phyloP scores from a whole-genome alignment of 768 basidiomycete species.

The Hydnum rufescens region DNA sequence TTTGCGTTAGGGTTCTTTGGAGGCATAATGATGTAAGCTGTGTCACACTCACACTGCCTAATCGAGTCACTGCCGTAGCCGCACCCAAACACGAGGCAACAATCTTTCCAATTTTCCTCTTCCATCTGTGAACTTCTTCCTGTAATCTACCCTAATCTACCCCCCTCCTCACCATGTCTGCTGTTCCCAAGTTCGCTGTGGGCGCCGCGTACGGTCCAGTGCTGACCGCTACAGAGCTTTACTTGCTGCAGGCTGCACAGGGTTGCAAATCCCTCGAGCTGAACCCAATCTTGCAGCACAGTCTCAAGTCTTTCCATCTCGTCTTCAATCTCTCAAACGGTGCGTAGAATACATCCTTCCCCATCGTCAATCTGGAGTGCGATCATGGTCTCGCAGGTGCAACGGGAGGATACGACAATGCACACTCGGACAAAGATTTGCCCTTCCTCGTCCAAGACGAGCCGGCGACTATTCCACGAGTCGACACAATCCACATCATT shows the following conservation, averaged over 20 bases:
- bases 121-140: neutral
- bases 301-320: constrained; percentile 33
- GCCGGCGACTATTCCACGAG: constrained; percentile 10
- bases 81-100: too few relatives aligned
- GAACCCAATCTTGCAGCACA: constrained; percentile 48
- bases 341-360: neutral
- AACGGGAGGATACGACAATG: constrained; percentile 2
- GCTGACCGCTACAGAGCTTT: constrained; percentile 61
- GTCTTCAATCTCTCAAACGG: constrained; percentile 55
- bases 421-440: neutral
- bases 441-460: constrained; percentile 5
- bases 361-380: neutral
- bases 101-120: neutral
- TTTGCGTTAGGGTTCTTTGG: constrained; percentile 76
- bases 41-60: neutral
- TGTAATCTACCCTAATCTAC: neutral
- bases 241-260: constrained; percentile 41
- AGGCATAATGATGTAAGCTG: constrained; percentile 32
- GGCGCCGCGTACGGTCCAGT: constrained; percentile 37
- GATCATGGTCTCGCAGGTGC: neutral
- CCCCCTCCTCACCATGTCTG: neutral
- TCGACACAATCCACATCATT: constrained; percentile 10
- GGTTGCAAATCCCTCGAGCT: constrained; percentile 27
- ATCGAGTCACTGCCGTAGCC: too few relatives aligned
- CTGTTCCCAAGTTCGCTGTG: neutral